Evolutionary conservation across 306 rosid species (phyloP).

Genomic region (Vicia faba): DNA sequence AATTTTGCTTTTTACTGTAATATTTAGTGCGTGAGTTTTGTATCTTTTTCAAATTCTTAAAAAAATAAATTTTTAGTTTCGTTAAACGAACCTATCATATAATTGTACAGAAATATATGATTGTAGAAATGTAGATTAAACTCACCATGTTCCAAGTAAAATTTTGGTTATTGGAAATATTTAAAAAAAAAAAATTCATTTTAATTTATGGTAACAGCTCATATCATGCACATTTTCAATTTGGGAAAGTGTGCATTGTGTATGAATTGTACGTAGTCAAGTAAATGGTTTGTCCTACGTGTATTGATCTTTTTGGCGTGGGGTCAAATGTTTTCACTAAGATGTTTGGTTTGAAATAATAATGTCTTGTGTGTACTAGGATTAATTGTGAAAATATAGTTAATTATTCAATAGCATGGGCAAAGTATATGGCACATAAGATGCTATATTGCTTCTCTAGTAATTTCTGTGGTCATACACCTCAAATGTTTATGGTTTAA

Average conservation of each 20-base stretch:
- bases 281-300: slow-evolving; percentile 4
- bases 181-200: too few species aligned
- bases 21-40: too few species aligned
- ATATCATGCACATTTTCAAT: neutral
- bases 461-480: neutral
- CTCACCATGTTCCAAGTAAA: too few species aligned
- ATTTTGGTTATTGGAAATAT: too few species aligned
- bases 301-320: neutral
- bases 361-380: neutral
- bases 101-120: too few species aligned
- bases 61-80: too few species aligned
- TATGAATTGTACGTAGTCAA: neutral
- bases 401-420: neutral
- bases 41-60: too few species aligned
- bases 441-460: neutral
- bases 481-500: too few species aligned
- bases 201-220: neutral
- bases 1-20: too few species aligned
- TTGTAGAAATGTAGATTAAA: too few species aligned
- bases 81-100: too few species aligned
- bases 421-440: neutral
- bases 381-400: neutral
- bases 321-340: slow-evolving; percentile 1
- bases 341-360: neutral
- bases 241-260: neutral